Evolutionary conservation across 164 flowering plant genomes (phyloP), one percentile per base, ranked within the genome.

Genomic region (Cinnamomum micranthum): DNA sequence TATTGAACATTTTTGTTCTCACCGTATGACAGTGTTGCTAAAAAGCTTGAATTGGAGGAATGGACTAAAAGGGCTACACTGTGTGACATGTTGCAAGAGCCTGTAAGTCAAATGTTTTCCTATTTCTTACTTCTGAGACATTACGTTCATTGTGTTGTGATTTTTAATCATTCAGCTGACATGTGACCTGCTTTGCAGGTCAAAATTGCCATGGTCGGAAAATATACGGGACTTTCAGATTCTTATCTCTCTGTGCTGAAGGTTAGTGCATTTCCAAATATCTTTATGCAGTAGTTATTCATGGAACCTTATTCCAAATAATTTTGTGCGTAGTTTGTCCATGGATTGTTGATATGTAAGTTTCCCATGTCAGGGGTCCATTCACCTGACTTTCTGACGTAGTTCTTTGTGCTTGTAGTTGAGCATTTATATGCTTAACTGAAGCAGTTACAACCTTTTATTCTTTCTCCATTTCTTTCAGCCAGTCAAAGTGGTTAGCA

Each of bases 161-260:
- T 22, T 70, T 69, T 63, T 52, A 50, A 33, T 75, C 13, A 52
- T 47, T 31, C 7, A 58, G 23, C 58, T 76, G 55, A 62, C 22
- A 15, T 76, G 22, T 77, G 51, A 41, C 77, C 1, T 70, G 24
- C 33, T 19, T 82, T 64, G 52, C 88, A 96, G 99, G 99, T 96
- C 68, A 88, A 83, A 83, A 89, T 96, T 75, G 99, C 98, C 58
- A 94, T 96, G 97, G 97, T 96, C 73, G 98, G 98, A 70, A 94
- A 96, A 77, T 96, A 96, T 84, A 94, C 95, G 6, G 98, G 91
- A 25, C 97, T 94, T 71, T 80, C 94, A 75, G 99, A 96, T 89
- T 77, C 99, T 62, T 96, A 96, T 77, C 94, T 94, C 66, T 94
- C 98, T 82, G 97, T 96, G 7, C 65, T 91, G 70, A 94, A 96